Conservation (phyloP, 768 basidiomycete species). For the Astraeus odoratus region DNA sequence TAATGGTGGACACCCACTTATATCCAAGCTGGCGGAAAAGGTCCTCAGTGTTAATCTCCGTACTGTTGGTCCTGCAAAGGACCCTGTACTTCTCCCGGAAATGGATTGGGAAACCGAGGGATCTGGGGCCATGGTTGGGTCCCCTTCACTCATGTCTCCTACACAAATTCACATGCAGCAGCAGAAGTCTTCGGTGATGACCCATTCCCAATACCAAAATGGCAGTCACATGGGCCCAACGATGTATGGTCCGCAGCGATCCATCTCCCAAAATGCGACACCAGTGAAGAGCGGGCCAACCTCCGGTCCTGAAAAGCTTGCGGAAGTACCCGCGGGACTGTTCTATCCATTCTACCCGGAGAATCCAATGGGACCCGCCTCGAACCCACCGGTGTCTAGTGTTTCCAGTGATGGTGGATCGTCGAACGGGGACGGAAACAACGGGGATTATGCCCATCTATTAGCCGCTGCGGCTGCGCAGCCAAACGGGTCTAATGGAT, state of each 20-base stretch:
- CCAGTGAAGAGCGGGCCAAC: constrained; percentile 20
- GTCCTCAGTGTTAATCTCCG: constrained; percentile 72
- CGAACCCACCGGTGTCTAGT: constrained; percentile 12
- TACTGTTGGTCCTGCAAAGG: constrained; percentile 34
- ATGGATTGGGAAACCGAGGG: constrained; percentile 41
- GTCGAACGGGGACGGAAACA: constrained; percentile 11
- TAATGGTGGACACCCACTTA: constrained; percentile 77
- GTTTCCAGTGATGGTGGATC: constrained; percentile 14
- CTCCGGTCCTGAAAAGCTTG: constrained; percentile 33
- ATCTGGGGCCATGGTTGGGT: constrained; percentile 15
- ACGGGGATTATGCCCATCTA: constrained; percentile 44
- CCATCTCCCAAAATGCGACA: constrained; percentile 22
- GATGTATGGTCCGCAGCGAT: constrained; percentile 24
- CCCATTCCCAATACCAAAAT: constrained; percentile 28
- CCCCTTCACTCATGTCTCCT: constrained; percentile 20
- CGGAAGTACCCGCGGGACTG: constrained; percentile 59
- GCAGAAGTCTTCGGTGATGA: constrained; percentile 31
- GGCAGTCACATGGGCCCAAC: constrained; percentile 18
- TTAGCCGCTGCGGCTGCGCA: constrained; percentile 54
- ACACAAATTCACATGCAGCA: constrained; percentile 19
- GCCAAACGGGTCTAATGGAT: constrained; percentile 43
- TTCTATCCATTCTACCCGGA: constrained; percentile 81
- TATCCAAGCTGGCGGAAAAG: constrained; percentile 73
- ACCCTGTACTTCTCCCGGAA: constrained; percentile 38
- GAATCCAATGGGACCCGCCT: constrained; percentile 25